Evolutionary conservation across 1,284 basidiomycete species (phyloP).

Genomic region (Sporisorium iseilematis-ciliati): DNA sequence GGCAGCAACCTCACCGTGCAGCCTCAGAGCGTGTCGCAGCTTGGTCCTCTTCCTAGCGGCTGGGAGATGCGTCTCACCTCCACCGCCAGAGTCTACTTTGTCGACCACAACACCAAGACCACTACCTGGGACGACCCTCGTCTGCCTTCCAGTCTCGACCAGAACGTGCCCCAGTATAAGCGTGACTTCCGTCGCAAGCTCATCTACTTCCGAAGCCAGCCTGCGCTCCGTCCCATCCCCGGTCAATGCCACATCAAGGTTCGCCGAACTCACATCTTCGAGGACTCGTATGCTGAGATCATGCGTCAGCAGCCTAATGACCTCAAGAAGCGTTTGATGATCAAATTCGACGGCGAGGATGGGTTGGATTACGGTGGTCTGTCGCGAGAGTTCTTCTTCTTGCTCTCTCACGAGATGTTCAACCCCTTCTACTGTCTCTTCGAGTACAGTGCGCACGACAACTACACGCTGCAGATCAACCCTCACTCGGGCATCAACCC

Average conservation of each 20-base stretch:
- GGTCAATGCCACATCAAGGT: slow-evolving; percentile 98
- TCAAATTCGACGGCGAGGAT: slow-evolving; percentile 99
- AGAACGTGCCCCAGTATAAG: slow-evolving; percentile 99
- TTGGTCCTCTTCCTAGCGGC: slow-evolving; percentile 93
- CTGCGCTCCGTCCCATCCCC: slow-evolving; percentile 81
- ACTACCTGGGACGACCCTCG: slow-evolving; percentile 96
- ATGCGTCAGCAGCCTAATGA: slow-evolving; percentile 95
- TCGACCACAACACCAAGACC: slow-evolving; percentile 93
- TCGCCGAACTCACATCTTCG: slow-evolving; percentile 90
- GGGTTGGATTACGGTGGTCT: slow-evolving; percentile 98
- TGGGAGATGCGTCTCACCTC: slow-evolving; percentile 98
- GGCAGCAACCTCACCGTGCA: slow-evolving; percentile 82
- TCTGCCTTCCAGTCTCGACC: slow-evolving; percentile 83
- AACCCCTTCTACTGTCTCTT: slow-evolving; percentile 92
- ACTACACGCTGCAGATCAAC: slow-evolving; percentile 98
- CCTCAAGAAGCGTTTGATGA: slow-evolving; percentile 95
- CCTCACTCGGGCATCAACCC: slow-evolving; percentile 97
- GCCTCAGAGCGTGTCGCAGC: slow-evolving; percentile 84
- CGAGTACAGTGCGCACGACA: slow-evolving; percentile 99
- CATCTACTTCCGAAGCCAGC: slow-evolving; percentile 98
- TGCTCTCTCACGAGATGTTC: slow-evolving; percentile 89
- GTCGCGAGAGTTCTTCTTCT: slow-evolving; percentile 99
- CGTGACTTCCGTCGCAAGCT: slow-evolving; percentile 98
- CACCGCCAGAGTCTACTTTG: slow-evolving; percentile 93
- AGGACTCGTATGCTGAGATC: slow-evolving; percentile 94